phyloP scores from a whole-genome alignment of 2,329 filamentous ascomycete genomes.

The Penicillium fuscoglaucum region DNA sequence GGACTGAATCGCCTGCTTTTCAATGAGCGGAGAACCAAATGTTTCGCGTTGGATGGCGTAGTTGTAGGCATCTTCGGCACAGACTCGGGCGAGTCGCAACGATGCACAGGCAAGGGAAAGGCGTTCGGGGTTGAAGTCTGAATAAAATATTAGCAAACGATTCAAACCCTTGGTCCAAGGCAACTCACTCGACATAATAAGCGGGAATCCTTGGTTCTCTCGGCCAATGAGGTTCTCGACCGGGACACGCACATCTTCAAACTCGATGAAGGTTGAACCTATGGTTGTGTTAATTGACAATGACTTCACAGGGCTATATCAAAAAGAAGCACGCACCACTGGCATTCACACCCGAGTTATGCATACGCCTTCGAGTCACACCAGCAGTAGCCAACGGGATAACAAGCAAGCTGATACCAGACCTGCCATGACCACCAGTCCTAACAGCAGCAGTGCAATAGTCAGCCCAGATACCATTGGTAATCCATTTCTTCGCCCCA shows the following conservation, averaged over 20 bases:
- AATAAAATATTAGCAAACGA: background rate
- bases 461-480: conserved; percentile 60
- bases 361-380: conserved; percentile 53
- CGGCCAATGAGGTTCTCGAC: conserved; percentile 67
- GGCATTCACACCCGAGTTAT: conserved; percentile 67
- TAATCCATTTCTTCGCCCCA: conserved; percentile 69
- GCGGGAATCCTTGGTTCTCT: conserved; percentile 70
- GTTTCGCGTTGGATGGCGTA: conserved; percentile 66
- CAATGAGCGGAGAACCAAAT: conserved; percentile 59
- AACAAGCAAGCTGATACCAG: conserved; percentile 64
- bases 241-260: conserved; percentile 72
- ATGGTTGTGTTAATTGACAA: conserved; percentile 1
- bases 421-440: conserved; percentile 60
- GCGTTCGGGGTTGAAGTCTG: conserved; percentile 74
- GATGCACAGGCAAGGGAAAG: conserved; percentile 64
- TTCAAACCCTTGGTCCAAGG: background rate
- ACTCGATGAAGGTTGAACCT: conserved; percentile 63
- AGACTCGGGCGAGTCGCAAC: conserved; percentile 62
- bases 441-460: conserved; percentile 62
- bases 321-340: conserved; percentile 49
- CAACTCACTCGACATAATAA: conserved; percentile 64
- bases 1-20: conserved; percentile 59
- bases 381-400: conserved; percentile 66
- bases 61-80: conserved; percentile 60
- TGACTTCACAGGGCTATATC: background rate